Evolutionary conservation across 1,139 yeast species (phyloP).

Genomic region (Blastobotrys indianensis): DNA sequence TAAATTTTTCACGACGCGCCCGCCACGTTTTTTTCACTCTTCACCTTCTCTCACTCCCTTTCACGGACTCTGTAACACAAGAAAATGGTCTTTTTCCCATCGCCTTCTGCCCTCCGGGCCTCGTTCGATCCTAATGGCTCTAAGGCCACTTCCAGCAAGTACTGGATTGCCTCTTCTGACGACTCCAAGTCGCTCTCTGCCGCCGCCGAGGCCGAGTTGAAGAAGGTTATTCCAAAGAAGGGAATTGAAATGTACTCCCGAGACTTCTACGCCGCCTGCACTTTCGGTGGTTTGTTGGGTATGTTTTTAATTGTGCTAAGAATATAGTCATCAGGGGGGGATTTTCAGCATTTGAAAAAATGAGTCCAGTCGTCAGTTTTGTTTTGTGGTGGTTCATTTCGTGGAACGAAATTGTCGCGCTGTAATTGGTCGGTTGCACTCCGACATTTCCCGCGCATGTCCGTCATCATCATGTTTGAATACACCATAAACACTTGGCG

Average conservation of each 20-base stretch:
- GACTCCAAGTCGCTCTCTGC: slow-evolving; percentile 29
- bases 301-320: slow-evolving; percentile 16
- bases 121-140: slow-evolving; percentile 37
- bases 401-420: too few species aligned
- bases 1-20: neutral
- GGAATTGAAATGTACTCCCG: slow-evolving; percentile 52
- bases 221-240: slow-evolving; percentile 21
- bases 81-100: slow-evolving; percentile 37
- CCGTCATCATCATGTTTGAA: too few species aligned
- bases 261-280: slow-evolving; percentile 77
- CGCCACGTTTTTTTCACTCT: neutral
- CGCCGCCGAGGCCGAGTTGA: slow-evolving; percentile 25
- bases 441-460: too few species aligned
- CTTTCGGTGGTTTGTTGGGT: slow-evolving; percentile 72
- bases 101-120: slow-evolving; percentile 34
- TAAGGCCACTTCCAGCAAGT: slow-evolving; percentile 21
- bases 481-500: too few species aligned
- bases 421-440: too few species aligned
- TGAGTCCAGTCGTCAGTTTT: too few species aligned
- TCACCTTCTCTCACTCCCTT: neutral
- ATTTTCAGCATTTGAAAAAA: too few species aligned
- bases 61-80: neutral
- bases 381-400: too few species aligned
- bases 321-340: too few species aligned
- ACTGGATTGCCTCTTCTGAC: slow-evolving; percentile 32